Conservation (phyloP, 2,329 filamentous ascomycete species). For the Xylaria sp. region DNA sequence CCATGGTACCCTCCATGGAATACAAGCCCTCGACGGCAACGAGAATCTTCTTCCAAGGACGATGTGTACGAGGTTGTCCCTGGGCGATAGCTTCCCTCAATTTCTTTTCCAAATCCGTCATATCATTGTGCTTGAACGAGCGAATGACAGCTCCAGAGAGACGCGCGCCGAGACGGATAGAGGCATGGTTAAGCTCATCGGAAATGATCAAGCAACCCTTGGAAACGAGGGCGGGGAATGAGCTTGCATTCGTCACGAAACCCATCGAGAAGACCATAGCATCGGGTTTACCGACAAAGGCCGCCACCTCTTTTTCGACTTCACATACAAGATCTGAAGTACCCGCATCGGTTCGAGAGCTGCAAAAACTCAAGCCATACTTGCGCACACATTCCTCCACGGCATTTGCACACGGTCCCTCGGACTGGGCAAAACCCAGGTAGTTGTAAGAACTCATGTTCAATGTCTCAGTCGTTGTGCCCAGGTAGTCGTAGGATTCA, state of each 20-base stretch:
- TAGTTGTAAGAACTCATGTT: conserved; percentile 99
- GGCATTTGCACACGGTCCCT: conserved; percentile 93
- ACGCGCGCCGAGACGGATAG: conserved; percentile 93
- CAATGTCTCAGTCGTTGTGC: conserved; percentile 90
- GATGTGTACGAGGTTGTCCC: conserved; percentile 96
- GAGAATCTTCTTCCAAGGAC: conserved; percentile 98
- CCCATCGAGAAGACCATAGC: conserved; percentile 99
- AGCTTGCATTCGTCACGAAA: conserved; percentile 92
- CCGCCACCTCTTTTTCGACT: conserved; percentile 88
- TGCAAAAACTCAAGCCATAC: conserved; percentile 85
- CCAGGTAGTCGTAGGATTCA: conserved; percentile 85
- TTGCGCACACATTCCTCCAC: conserved; percentile 86
- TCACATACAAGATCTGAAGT: conserved; percentile 89
- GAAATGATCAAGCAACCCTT: conserved; percentile 96
- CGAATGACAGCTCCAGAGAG: conserved; percentile 93
- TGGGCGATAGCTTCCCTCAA: conserved; percentile 94
- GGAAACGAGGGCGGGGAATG: conserved; percentile 90
- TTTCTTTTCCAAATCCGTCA: conserved; percentile 83
- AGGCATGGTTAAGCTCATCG: conserved; percentile 97
- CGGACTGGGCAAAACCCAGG: conserved; percentile 96
- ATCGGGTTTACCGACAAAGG: conserved; percentile 92
- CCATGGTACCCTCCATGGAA: conserved; percentile 99
- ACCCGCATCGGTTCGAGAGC: conserved; percentile 83
- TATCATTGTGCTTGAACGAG: conserved; percentile 98
- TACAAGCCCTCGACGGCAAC: conserved; percentile 97